These are phyloP conservation scores for Hymenoscyphus occultus DNA, from an alignment of 2,329 filamentous ascomycete species.

Conservation along the genomic window DNA sequence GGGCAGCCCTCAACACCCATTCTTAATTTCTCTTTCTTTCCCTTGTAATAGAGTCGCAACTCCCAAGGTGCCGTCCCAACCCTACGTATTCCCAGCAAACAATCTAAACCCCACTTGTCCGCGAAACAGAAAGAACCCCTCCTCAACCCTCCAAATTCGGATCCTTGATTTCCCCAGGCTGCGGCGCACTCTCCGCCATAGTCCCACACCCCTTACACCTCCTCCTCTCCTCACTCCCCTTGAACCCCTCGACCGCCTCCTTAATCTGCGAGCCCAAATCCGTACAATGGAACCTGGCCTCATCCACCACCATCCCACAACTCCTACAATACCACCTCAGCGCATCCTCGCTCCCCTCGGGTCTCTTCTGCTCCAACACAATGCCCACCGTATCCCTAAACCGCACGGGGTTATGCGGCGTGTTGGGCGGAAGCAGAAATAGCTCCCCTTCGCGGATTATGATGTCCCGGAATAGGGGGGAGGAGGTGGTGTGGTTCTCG, in stretches of 20 bases:
- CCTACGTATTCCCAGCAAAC: not conserved
- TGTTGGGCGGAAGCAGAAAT: constrained; percentile 89
- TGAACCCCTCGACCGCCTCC: constrained; percentile 80
- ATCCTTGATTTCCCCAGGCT: constrained; percentile 55
- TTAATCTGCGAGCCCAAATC: constrained; percentile 95
- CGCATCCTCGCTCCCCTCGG: constrained; percentile 66
- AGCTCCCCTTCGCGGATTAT: constrained; percentile 90
- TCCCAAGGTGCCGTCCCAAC: not conserved
- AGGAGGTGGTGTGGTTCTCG: constrained; percentile 51
- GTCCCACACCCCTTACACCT: constrained; percentile 75
- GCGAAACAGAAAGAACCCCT: not conserved
- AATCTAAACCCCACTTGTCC: not conserved
- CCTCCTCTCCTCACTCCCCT: constrained; percentile 63
- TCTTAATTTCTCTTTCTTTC: not conserved
- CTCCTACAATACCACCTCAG: constrained; percentile 85
- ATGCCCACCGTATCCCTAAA: constrained; percentile 93
- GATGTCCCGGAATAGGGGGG: constrained; percentile 67
- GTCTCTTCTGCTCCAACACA: constrained; percentile 83
- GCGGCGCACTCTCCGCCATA: constrained; percentile 69
- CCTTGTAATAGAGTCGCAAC: not conserved
- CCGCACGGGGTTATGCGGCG: constrained; percentile 92
- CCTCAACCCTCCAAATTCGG: constrained; percentile 47
- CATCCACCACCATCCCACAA: constrained; percentile 74
- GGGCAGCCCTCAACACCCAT: not conserved
- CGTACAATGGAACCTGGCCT: constrained; percentile 82